Conservation (phyloP, 345 rosid genomes). For the Isatis tinctoria region DNA sequence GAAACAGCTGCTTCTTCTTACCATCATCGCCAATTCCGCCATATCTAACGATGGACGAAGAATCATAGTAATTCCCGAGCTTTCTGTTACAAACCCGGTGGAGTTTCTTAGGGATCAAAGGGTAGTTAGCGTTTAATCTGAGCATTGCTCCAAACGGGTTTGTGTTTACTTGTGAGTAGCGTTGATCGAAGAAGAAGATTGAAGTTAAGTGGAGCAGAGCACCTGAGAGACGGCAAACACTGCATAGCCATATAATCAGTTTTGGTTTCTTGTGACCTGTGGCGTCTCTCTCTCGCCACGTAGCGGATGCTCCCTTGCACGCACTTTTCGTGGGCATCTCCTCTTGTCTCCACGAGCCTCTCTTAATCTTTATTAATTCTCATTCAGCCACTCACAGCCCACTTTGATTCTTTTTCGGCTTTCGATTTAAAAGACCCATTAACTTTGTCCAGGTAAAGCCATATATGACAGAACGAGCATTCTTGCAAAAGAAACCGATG, state of each 20-base stretch:
- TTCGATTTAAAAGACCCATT: too few relatives aligned
- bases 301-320: constrained; percentile 35
- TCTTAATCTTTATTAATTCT: neutral
- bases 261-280: constrained; percentile 17
- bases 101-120: constrained; percentile 36
- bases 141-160: constrained; percentile 41
- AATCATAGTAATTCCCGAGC: constrained; percentile 44
- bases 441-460: too few relatives aligned
- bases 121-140: constrained; percentile 51
- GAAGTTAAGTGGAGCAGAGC: constrained; percentile 38
- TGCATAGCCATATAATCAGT: neutral
- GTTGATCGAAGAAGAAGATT: constrained; percentile 19
- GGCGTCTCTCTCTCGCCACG: constrained; percentile 28
- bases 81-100: constrained; percentile 31
- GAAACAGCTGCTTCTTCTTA: constrained; percentile 20
- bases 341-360: constrained; percentile 42
- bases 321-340: constrained; percentile 26
- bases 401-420: neutral
- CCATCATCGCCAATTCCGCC: constrained; percentile 15
- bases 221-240: constrained; percentile 7
- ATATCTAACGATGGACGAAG: constrained; percentile 33
- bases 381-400: neutral
- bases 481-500: too few relatives aligned
- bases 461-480: too few relatives aligned
- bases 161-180: neutral